Percentiles rank a stretch among this genome's conserved stretches.
phyloP scores from a whole-genome alignment of 768 basidiomycete species.

The Amanita muscaria region DNA sequence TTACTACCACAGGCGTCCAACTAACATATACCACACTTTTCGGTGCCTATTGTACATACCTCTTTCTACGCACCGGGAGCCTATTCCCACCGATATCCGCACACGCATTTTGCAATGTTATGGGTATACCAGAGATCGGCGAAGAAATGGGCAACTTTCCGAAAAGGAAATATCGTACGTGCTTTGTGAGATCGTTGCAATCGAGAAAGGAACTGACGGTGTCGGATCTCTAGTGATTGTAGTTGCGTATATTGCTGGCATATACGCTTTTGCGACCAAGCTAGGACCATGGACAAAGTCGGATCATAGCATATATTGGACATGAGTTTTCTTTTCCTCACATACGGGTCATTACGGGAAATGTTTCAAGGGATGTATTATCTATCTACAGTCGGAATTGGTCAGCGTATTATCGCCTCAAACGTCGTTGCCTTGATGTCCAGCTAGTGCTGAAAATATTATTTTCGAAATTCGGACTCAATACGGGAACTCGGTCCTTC shows the following conservation, averaged over 20 bases:
- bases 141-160: constrained; percentile 50
- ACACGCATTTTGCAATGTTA: constrained; percentile 90
- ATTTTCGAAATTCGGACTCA: no score
- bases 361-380: no score
- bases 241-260: neutral
- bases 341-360: no score
- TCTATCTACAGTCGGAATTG: no score
- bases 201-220: neutral
- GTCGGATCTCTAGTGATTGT: neutral
- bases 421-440: no score
- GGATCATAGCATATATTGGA: constrained; percentile 1
- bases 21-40: constrained; percentile 87
- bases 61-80: constrained; percentile 82
- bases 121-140: constrained; percentile 74
- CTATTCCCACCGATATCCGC: constrained; percentile 68
- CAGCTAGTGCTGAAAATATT: no score
- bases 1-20: constrained; percentile 60
- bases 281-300: constrained; percentile 6
- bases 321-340: no score
- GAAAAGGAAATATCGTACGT: constrained; percentile 41
- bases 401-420: no score
- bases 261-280: neutral
- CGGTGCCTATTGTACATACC: constrained; percentile 78
- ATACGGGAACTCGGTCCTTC: no score
- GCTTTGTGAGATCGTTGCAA: neutral